Conservation (phyloP, 176 grass and related monocot genomes). For the Eragrostis curvula region DNA sequence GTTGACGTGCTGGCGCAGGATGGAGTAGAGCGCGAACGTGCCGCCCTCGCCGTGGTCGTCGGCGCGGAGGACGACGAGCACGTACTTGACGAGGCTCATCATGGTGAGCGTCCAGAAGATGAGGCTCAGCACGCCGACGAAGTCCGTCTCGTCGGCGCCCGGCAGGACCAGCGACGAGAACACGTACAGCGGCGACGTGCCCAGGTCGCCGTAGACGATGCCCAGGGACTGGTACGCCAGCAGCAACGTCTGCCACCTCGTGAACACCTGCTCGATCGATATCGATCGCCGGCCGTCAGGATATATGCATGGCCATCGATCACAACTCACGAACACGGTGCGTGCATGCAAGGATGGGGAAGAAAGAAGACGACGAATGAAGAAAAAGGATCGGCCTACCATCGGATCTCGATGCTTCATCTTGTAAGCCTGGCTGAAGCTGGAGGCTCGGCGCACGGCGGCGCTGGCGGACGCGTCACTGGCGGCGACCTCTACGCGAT, state of each 20-base stretch:
- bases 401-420: conserved; percentile 40
- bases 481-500: no score
- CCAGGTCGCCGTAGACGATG: conserved; percentile 70
- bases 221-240: conserved; percentile 67
- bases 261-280: conserved; percentile 47
- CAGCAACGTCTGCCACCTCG: conserved; percentile 38
- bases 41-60: conserved; percentile 82
- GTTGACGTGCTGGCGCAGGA: conserved; percentile 59
- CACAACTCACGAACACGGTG: no score
- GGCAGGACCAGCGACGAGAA: conserved; percentile 62
- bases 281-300: background rate
- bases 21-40: conserved; percentile 76
- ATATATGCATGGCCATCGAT: no score
- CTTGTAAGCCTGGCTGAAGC: conserved; percentile 55
- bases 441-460: conserved; percentile 14
- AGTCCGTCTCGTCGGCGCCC: conserved; percentile 44
- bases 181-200: conserved; percentile 73
- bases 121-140: conserved; percentile 64
- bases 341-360: no score
- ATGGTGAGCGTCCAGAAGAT: conserved; percentile 70
- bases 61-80: conserved; percentile 55
- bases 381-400: background rate
- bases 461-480: background rate
- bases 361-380: no score
- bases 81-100: conserved; percentile 70